Evolutionary conservation across 2,329 filamentous ascomycete genomes (phyloP).

Genomic region (Trichoderma simmonsii): DNA sequence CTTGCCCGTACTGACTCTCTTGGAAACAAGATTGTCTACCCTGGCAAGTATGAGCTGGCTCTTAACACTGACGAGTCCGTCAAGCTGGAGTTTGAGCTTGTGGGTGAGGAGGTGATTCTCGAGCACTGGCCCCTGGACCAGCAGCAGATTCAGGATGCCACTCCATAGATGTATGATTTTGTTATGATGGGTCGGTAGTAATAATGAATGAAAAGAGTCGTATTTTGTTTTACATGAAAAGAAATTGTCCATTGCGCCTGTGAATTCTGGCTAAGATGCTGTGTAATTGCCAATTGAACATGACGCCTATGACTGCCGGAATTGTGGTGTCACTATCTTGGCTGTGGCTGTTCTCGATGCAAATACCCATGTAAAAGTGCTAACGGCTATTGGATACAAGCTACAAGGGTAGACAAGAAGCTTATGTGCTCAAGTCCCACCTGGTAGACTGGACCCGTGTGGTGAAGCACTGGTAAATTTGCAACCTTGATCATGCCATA

Average conservation of each 20-base stretch:
- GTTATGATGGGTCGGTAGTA: not conserved
- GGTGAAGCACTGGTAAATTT: not conserved
- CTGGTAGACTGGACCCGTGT: not conserved
- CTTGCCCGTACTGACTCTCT: constrained; percentile 48
- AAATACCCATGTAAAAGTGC: not conserved
- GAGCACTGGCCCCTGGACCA: constrained; percentile 7
- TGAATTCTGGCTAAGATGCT: not conserved
- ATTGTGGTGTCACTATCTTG: not conserved
- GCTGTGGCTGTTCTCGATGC: not conserved
- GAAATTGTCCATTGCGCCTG: not conserved
- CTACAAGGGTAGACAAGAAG: not conserved
- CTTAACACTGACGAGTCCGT: constrained; percentile 44
- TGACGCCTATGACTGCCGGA: not conserved
- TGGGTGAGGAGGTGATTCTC: constrained; percentile 30
- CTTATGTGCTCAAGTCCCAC: not conserved
- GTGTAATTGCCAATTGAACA: not conserved
- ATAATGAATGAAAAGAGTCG: not conserved
- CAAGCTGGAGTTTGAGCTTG: constrained; percentile 44
- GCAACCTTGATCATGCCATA: not conserved
- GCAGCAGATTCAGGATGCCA: constrained; percentile 1
- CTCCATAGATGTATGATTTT: constrained; percentile 1
- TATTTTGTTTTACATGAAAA: not conserved
- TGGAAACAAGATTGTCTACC: constrained; percentile 52
- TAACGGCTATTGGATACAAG: not conserved
- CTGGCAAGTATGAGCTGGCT: constrained; percentile 47